Evolutionary conservation across 108 stramenopile genomes (phyloP).

Genomic region (Mediolabrus comicus): DNA sequence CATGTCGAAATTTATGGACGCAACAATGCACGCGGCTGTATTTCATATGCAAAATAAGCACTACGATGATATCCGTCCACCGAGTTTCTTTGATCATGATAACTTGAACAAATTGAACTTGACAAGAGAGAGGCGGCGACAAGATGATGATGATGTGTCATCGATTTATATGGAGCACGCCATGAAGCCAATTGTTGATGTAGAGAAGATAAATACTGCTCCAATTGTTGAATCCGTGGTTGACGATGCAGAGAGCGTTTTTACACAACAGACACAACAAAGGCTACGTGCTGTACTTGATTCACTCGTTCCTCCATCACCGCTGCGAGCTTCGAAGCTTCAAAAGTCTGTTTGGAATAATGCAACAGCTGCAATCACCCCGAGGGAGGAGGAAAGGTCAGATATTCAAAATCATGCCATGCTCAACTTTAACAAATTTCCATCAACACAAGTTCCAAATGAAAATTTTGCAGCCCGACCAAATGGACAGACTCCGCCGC

Average conservation of each 20-base stretch:
- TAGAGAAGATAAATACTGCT: constrained; percentile 3
- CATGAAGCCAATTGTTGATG: background rate
- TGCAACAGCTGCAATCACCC: background rate
- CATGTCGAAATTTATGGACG: constrained; percentile 75
- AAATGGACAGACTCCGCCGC: constrained; percentile 56
- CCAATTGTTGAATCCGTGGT: background rate
- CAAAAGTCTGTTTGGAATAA: background rate
- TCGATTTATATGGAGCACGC: background rate
- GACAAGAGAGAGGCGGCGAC: constrained; percentile 57
- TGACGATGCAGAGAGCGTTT: no score
- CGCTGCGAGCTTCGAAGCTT: background rate
- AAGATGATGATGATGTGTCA: background rate
- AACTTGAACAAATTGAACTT: constrained; percentile 57
- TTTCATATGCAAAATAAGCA: constrained; percentile 68
- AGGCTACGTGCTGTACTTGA: background rate
- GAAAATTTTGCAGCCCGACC: constrained; percentile 16
- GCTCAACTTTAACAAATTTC: background rate
- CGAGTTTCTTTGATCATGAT: constrained; percentile 54
- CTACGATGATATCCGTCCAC: constrained; percentile 54
- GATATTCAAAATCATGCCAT: background rate
- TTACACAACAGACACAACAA: background rate
- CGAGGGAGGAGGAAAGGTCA: background rate
- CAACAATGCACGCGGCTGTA: constrained; percentile 46
- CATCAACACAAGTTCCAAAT: constrained; percentile 14
- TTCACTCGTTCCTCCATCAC: background rate